Evolutionary conservation across 202 grass and related monocot genomes (phyloP), one percentile per base, ranked within the genome.

Genomic region (Cymbopogon flexuosus): DNA sequence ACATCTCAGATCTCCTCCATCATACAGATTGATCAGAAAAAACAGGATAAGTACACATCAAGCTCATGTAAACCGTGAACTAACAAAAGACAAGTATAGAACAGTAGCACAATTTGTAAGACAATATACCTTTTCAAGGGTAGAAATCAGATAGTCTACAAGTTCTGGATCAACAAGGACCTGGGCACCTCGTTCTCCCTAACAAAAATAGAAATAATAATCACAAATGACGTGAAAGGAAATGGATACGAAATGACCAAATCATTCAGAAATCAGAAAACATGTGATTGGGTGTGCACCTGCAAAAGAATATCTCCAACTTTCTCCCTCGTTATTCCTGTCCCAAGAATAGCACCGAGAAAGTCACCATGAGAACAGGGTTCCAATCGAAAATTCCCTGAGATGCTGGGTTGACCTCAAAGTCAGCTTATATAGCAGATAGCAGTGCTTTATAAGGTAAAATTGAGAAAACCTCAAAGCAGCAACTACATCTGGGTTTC

Each of bases 291-390:
- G 71, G 49, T 62, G 47, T 62, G 39, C 16, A 86, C 96, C 96
- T 98, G 96, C 83, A 98, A 75, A 85, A 98, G 73, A 73, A 98
- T 95, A 91, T 98, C 96, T 84, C 96, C 96, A 91, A 95, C 80
- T 52, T 89, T 94, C 29, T 95, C 96, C 84, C 92, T 93, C 75
- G 84, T 82, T 68, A 98, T 95, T 73, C 90, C 96, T 71, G 88
- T 86, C 64, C 92, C 87, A 37, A 98, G 90, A 79, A 98, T 93
- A 86, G 88, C 90, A 84, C 96, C 96, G 2, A 95, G 92, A 79
- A 98, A 98, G 70, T 95, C 92, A 66, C 96, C 96, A 76, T 98
- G 96, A 72, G 96, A 88, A 86, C 88, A 98, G 34, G 89, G 76
- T 83, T 91, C 88, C 78, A 98, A 87, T 77, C 83, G 81, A 46